phyloP scores from a whole-genome alignment of 2,329 filamentous ascomycete species.

The Escovopsis weberi region DNA sequence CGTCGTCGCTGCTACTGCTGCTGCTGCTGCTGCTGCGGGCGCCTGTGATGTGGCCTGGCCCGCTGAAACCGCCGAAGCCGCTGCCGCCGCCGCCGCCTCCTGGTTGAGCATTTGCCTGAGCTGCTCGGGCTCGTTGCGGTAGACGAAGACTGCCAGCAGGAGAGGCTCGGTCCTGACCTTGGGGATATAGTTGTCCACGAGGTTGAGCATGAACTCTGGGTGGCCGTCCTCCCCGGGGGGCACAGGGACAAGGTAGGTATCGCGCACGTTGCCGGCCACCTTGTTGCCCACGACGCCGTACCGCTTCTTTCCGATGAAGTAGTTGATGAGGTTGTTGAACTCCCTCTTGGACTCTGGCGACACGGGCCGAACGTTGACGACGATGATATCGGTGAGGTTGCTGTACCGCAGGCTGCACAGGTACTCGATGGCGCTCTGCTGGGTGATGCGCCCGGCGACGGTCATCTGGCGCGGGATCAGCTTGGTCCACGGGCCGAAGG shows the following conservation, averaged over 20 bases:
- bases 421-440: conserved; percentile 76
- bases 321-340: conserved; percentile 70
- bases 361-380: conserved; percentile 56
- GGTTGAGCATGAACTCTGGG: conserved; percentile 75
- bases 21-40: conserved; percentile 1
- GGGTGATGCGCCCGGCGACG: conserved; percentile 67
- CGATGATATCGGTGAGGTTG: conserved; percentile 67
- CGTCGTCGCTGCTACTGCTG: too few relatives aligned
- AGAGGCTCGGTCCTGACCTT: conserved; percentile 57
- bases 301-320: conserved; percentile 67
- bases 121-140: conserved; percentile 44
- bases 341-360: conserved; percentile 43
- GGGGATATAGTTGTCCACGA: conserved; percentile 73
- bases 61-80: conserved; percentile 1
- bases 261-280: conserved; percentile 59
- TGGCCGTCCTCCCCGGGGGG: conserved; percentile 54
- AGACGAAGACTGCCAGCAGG: conserved; percentile 73
- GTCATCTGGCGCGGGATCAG: conserved; percentile 57
- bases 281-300: conserved; percentile 82
- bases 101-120: conserved; percentile 13
- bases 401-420: conserved; percentile 77
- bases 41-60: not conserved
- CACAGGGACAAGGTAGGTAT: conserved; percentile 83
- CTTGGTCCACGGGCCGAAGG: conserved; percentile 54
- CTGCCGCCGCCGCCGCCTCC: conserved; percentile 5